phyloP scores from a whole-genome alignment of 1,284 basidiomycete genomes.

The Papiliotrema nemorosa region DNA sequence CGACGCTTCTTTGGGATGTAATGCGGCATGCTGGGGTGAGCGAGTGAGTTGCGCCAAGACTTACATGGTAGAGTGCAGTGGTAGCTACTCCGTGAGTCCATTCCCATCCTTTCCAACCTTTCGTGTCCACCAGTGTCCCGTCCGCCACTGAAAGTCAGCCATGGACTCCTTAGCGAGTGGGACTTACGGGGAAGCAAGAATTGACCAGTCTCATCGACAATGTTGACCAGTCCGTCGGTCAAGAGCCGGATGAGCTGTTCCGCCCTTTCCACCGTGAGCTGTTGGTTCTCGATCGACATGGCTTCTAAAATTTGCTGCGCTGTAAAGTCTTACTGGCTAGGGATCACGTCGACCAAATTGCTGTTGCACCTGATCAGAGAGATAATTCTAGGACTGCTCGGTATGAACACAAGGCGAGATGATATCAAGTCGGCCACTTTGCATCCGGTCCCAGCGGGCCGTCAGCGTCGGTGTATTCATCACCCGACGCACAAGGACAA shows the following conservation, averaged over 20 bases:
- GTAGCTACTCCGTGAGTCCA: slow-evolving; percentile 59
- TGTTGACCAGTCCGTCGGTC: slow-evolving; percentile 60
- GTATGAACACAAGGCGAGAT: too few species aligned
- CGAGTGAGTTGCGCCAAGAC: slow-evolving; percentile 3
- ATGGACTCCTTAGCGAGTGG: not conserved
- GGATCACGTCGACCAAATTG: too few species aligned
- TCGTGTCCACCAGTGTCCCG: slow-evolving; percentile 62
- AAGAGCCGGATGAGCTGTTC: slow-evolving; percentile 52
- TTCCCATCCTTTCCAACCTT: slow-evolving; percentile 64
- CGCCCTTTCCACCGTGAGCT: slow-evolving; percentile 14
- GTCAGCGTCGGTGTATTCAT: too few species aligned
- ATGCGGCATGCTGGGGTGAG: slow-evolving; percentile 28
- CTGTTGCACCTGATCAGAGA: too few species aligned
- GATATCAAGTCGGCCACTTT: too few species aligned
- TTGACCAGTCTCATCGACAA: slow-evolving; percentile 59
- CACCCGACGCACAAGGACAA: too few species aligned
- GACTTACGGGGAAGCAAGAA: slow-evolving; percentile 54
- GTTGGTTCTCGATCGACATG: too few species aligned
- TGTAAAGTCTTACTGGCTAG: too few species aligned
- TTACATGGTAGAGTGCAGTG: slow-evolving; percentile 26
- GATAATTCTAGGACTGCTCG: too few species aligned
- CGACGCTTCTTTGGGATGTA: slow-evolving; percentile 49
- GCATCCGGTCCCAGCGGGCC: too few species aligned
- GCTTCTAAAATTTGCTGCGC: too few species aligned
- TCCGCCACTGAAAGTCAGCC: slow-evolving; percentile 50